Evolutionary conservation across 176 grass and related monocot genomes (phyloP).

Genomic region (Oryza australiensis): DNA sequence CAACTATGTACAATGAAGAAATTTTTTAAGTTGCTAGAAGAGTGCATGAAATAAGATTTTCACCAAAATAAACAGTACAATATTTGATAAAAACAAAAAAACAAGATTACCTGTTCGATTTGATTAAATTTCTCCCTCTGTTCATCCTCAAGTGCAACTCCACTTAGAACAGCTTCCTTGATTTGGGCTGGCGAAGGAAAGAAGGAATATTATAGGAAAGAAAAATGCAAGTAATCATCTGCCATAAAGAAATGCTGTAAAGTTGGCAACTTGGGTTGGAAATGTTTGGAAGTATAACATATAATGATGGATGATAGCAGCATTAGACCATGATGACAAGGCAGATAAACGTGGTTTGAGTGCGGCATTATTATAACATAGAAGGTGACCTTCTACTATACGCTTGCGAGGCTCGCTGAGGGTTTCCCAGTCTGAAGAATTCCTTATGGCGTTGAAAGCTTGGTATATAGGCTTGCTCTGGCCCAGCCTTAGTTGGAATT

Average conservation of each 20-base stretch:
- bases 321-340: background rate
- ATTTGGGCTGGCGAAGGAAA: constrained; percentile 58
- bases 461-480: constrained; percentile 93
- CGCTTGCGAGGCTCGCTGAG: constrained; percentile 82
- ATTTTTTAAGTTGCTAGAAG: background rate
- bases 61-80: background rate
- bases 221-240: background rate
- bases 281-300: background rate
- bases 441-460: constrained; percentile 80
- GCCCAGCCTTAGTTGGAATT: constrained; percentile 76
- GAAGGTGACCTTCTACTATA: constrained; percentile 72
- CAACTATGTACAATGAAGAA: background rate
- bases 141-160: constrained; percentile 85
- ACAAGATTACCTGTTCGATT: constrained; percentile 71
- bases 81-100: background rate
- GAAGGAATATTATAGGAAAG: background rate
- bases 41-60: background rate
- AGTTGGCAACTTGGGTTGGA: background rate
- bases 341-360: background rate
- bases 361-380: background rate
- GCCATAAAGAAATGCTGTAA: background rate
- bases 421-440: constrained; percentile 65
- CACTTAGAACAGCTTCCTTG: constrained; percentile 90
- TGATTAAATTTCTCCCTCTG: constrained; percentile 88
- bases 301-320: background rate